Evolutionary conservation across 2,329 filamentous ascomycete species (phyloP).

Genomic region (Camillea tinctor): DNA sequence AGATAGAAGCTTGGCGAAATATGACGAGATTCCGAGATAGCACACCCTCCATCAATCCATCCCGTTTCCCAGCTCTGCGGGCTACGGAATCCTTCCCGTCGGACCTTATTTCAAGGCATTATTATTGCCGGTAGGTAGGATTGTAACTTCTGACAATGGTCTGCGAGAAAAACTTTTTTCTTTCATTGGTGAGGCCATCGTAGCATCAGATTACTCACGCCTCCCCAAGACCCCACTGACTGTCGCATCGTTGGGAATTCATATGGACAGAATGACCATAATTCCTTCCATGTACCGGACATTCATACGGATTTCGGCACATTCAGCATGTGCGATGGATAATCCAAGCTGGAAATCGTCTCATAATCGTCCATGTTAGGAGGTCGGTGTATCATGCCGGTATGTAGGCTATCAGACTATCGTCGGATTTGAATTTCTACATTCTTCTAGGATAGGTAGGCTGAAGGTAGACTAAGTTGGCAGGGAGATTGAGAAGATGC

Average conservation of each 20-base stretch:
- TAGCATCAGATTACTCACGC: not conserved
- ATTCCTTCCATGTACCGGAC: not conserved
- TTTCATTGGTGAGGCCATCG: not conserved
- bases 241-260: not conserved
- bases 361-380: not conserved
- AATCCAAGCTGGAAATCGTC: not conserved
- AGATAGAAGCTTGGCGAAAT: not conserved
- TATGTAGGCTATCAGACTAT: not conserved
- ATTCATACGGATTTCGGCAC: not conserved
- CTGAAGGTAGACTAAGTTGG: not conserved
- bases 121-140: not conserved
- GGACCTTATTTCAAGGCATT: not conserved
- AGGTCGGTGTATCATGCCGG: not conserved
- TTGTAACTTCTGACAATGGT: not conserved
- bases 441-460: not conserved
- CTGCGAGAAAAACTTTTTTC: not conserved
- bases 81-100: not conserved
- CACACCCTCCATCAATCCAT: not conserved
- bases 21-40: not conserved
- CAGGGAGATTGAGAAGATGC: not conserved
- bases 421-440: not conserved
- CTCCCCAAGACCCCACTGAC: not conserved
- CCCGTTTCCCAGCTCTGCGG: not conserved
- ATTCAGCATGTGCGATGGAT: not conserved
- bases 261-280: not conserved